phyloP scores from a whole-genome alignment of 2,329 filamentous ascomycete species.

The Pestalotiopsis fici region DNA sequence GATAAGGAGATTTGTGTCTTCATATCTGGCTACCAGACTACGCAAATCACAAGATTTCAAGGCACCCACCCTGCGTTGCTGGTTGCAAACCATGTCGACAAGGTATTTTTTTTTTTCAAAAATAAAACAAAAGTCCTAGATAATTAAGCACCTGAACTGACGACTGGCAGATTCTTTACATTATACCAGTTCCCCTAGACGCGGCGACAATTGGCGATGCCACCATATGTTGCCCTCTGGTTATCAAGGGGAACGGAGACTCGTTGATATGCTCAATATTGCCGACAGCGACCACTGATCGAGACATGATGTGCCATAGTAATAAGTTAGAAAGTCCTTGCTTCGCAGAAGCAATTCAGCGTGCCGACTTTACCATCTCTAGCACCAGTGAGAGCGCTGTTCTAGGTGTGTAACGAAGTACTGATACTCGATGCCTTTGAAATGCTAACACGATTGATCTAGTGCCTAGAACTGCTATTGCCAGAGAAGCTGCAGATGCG shows the following conservation, averaged over 20 bases:
- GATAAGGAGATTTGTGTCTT: conserved; percentile 21
- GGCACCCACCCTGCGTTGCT: conserved; percentile 17
- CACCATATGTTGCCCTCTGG: conserved; percentile 22
- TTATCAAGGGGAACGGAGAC: conserved; percentile 22
- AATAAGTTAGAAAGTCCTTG: conserved; percentile 10
- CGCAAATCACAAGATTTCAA: conserved; percentile 16
- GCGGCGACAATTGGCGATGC: conserved; percentile 25
- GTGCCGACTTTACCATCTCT: neutral
- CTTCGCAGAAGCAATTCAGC: neutral
- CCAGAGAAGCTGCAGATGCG: neutral
- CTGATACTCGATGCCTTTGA: neutral
- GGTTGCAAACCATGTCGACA: conserved; percentile 17
- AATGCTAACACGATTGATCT: neutral
- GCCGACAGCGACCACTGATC: conserved; percentile 21
- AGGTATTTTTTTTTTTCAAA: conserved; percentile 10
- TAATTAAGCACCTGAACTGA: neutral
- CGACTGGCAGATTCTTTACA: conserved; percentile 20
- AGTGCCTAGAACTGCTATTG: neutral
- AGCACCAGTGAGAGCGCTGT: neutral
- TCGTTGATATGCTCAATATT: conserved; percentile 23
- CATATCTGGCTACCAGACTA: conserved; percentile 22
- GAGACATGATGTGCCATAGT: conserved; percentile 16
- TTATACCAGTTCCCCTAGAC: conserved; percentile 25
- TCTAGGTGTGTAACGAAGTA: neutral
- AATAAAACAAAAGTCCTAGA: conserved; percentile 5